Base-by-base conservation (phyloP, 2,329 filamentous ascomycete species). In the Colletotrichum cereale region DNA sequence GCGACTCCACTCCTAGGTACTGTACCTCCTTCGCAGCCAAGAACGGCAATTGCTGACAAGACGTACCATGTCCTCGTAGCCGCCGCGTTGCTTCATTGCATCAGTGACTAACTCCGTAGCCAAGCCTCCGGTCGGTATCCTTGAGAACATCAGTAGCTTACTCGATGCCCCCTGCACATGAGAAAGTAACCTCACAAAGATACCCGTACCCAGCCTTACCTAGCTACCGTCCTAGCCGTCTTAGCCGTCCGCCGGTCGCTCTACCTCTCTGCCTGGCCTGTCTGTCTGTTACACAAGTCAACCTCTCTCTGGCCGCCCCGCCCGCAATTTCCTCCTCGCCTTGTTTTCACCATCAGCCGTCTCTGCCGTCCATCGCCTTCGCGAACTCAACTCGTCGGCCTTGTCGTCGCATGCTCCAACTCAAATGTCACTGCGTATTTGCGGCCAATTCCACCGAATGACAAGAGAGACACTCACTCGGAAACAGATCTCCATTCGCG, bases 151-250 rank as follows among this genome's bases (percentile, higher is more conserved):
- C 58, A 48, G 34, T 29, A 26, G 58, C 56, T 38, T 31, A 24
- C 40, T 29, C 24, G 44, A 12, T 21, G 16, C 21, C 38, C 38
- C 56, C 26, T 38, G 24, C 40, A 26, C 26, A 47, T 44, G 56
- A 40, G 16, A 44, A 42, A 44, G 56, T 47, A 24, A 34, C 42
- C 26, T 48, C 24, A 24, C 29, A 62, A n/a, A 68, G 52, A 47
- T 62, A 63, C 64, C 68, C 64, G 57, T 67, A 58, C 64, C 57
- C 63, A 71, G 64, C 64, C 40, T 42, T 42, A 18, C 16, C 40
- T 2, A 21, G 40, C 18, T 18, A n/a, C 42, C 67, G 12, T 50
- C 24, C 1, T n/a, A 50, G 50, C 48, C 6, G 63, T 62, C 57
- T n/a, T 67, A 62, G 56, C 63, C 68, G 57, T 63, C 50, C 42